Base-by-base conservation (phyloP, 1,139 yeast species). In the Pneumocystis oryctolagi region DNA sequence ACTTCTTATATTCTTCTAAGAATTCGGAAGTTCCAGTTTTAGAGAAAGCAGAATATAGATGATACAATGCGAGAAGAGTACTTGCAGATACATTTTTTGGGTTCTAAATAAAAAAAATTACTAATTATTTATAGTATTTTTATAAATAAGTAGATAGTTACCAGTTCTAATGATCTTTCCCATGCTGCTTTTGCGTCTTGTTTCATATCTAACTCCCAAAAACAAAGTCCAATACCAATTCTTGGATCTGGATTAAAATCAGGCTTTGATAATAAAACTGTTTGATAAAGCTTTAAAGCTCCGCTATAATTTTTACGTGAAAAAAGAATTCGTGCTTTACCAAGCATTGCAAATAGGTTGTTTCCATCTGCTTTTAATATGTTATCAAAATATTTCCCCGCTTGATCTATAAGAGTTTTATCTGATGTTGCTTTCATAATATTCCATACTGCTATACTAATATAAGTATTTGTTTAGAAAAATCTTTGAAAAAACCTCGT, bases 141-240 rank as follows among this genome's bases (percentile, higher is more conserved):
- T 40, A 9, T 47, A 47, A 25, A 47, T 12, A 5, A 25, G 16
- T n/a, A n/a, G n/a, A n/a, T n/a, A 47, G 18, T 60, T 53, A 61
- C 66, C 62, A 90, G 74, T 71, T 85, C 87, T 59, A 84, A 75
- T 1, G 89, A 79, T 70, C 97, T 81, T 67, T 82, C 80, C 97
- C 97, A 94, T 0, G 97, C 84, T 60, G 77, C 77, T 9, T 80
- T 71, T 0, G 98, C 97, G 78, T 89, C 81, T 60, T 80, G 80
- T 67, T 82, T 81, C 71, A 89, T 96, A 63, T 85, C 85, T 65
- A 92, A 77, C 66, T 83, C 82, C 97, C 97, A 92, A 72, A 85
- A 90, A 73, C 97, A 90, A 69, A 92, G 77, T 57, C 98, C 99
- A 67, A 92, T 84, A 31, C 98, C 99, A 65, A 92, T 80, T 74